phyloP scores from a whole-genome alignment of 495 filamentous ascomycete species.

The Mytilinidion resinicola region DNA sequence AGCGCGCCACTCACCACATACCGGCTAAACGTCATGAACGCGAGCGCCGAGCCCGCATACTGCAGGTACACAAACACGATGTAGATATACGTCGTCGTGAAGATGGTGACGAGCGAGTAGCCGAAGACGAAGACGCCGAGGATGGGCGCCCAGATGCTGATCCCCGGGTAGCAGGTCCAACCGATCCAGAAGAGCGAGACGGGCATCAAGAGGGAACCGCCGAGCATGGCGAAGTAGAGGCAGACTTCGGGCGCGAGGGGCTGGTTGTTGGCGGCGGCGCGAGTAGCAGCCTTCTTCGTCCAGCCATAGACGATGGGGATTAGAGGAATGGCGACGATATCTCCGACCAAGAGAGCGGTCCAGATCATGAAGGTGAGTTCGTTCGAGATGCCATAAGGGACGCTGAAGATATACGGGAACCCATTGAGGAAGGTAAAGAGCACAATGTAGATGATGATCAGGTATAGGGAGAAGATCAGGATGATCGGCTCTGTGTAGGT shows the following conservation, averaged over 20 bases:
- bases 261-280: slow-evolving; percentile 34
- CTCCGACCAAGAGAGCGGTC: slow-evolving; percentile 51
- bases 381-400: slow-evolving; percentile 48
- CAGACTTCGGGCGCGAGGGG: slow-evolving; percentile 55
- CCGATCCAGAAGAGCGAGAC: slow-evolving; percentile 57
- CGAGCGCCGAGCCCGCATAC: slow-evolving; percentile 30
- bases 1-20: slow-evolving; percentile 37
- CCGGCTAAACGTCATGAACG: slow-evolving; percentile 30
- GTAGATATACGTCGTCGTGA: slow-evolving; percentile 34
- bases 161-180: slow-evolving; percentile 44
- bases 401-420: slow-evolving; percentile 58
- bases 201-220: slow-evolving; percentile 47
- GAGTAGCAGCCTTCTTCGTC: slow-evolving; percentile 40
- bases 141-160: slow-evolving; percentile 53
- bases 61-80: slow-evolving; percentile 32
- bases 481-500: slow-evolving; percentile 48
- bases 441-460: slow-evolving; percentile 59
- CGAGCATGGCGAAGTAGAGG: slow-evolving; percentile 54
- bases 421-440: slow-evolving; percentile 63
- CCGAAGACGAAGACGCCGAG: slow-evolving; percentile 47
- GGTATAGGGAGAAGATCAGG: slow-evolving; percentile 44
- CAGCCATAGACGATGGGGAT: slow-evolving; percentile 50
- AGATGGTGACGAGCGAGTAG: slow-evolving; percentile 46
- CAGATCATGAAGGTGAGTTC: slow-evolving; percentile 54
- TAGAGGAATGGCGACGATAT: slow-evolving; percentile 41